Conservation (phyloP, 345 rosid species). For the Odontarrhena argentea region DNA sequence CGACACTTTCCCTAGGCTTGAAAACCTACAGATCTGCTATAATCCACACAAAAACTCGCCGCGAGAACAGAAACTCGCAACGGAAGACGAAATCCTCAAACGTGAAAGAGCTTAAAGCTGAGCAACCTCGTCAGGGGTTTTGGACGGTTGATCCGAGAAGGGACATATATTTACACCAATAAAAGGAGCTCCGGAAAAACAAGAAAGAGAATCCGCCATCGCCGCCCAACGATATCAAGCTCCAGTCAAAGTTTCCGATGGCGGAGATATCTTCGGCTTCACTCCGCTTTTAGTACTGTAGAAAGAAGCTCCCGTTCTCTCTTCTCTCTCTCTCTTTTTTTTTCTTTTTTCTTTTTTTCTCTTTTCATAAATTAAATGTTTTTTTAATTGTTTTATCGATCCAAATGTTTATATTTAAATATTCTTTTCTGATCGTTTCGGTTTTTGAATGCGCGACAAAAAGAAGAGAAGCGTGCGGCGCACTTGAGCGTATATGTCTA, state of each 20-base stretch:
- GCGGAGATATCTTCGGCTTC: slow-evolving; percentile 56
- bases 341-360: neutral
- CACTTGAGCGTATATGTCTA: slow-evolving; percentile 30
- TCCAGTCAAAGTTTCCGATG: slow-evolving; percentile 40
- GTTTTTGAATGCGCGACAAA: slow-evolving; percentile 43
- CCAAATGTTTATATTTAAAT: slow-evolving; percentile 29
- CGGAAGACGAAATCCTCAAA: slow-evolving; percentile 31
- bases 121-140: slow-evolving; percentile 31
- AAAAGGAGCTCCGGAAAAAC: slow-evolving; percentile 45
- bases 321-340: neutral
- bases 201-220: slow-evolving; percentile 52
- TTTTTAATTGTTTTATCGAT: neutral
- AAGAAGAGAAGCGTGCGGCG: slow-evolving; percentile 46
- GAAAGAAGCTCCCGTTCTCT: slow-evolving; percentile 31
- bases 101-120: slow-evolving; percentile 30
- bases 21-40: slow-evolving; percentile 37
- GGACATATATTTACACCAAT: slow-evolving; percentile 31
- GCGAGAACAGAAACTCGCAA: slow-evolving; percentile 25
- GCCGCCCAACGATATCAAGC: slow-evolving; percentile 41
- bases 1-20: slow-evolving; percentile 34
- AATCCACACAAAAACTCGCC: slow-evolving; percentile 25
- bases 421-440: slow-evolving; percentile 31
- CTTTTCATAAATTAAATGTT: slow-evolving; percentile 3
- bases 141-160: slow-evolving; percentile 47
- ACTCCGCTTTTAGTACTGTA: slow-evolving; percentile 46